phyloP scores from a whole-genome alignment of 495 filamentous ascomycete genomes.

The Lindgomyces ingoldianus region DNA sequence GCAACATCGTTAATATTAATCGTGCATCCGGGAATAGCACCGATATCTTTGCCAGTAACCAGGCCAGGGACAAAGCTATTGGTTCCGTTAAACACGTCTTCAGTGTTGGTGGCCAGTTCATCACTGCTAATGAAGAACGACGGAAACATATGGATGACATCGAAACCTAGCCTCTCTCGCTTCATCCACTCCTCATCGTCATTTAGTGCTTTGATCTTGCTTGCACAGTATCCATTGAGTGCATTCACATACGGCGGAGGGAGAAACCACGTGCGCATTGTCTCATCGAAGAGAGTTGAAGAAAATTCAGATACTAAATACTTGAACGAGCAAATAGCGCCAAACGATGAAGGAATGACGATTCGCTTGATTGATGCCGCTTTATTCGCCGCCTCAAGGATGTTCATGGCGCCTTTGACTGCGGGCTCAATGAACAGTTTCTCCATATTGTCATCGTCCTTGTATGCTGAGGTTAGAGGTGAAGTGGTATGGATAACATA shows the following conservation, averaged over 20 bases:
- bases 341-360: slow-evolving; percentile 49
- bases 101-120: slow-evolving; percentile 44
- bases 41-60: background rate
- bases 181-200: slow-evolving; percentile 48
- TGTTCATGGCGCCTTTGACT: slow-evolving; percentile 43
- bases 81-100: slow-evolving; percentile 34
- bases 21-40: background rate
- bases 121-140: slow-evolving; percentile 51
- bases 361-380: slow-evolving; percentile 45
- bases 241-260: slow-evolving; percentile 10
- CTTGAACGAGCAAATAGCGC: slow-evolving; percentile 37
- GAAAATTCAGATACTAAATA: background rate
- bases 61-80: slow-evolving; percentile 8
- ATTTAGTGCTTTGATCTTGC: slow-evolving; percentile 47
- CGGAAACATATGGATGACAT: slow-evolving; percentile 53
- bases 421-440: slow-evolving; percentile 45
- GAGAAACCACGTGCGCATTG: background rate
- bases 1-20: slow-evolving; percentile 30
- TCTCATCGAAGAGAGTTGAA: background rate
- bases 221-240: slow-evolving; percentile 44
- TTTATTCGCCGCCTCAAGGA: slow-evolving; percentile 47
- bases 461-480: slow-evolving; percentile 40
- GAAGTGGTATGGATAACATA: slow-evolving; percentile 58
- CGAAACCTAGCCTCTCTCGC: slow-evolving; percentile 48
- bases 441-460: slow-evolving; percentile 23